These are phyloP conservation scores for Carnegiea gigantea DNA, from an alignment of 179 eudicot species.

Conservation along the genomic window DNA sequence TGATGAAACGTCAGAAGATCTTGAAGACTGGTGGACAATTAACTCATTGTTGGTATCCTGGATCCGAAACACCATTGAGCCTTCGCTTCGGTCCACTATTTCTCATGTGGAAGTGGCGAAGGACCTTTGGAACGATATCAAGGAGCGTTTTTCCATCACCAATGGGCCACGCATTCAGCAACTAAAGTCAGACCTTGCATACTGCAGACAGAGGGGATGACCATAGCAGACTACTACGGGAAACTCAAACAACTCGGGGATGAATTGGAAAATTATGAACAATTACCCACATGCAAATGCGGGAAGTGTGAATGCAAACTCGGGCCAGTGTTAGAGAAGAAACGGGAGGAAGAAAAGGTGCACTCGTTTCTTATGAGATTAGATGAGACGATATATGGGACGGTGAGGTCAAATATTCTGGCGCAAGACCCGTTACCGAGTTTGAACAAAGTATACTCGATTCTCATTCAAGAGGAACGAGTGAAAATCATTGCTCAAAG, in stretches of 20 bases:
- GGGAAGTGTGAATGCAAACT: too few species aligned
- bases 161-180: background rate
- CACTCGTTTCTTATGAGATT: background rate
- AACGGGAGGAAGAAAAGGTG: background rate
- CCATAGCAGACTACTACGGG: background rate
- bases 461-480: background rate
- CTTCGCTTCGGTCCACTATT: too few species aligned
- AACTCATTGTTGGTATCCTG: too few species aligned
- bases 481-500: background rate
- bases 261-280: background rate
- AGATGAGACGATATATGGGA: background rate
- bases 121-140: background rate
- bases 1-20: too few species aligned
- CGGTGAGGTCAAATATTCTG: background rate
- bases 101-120: too few species aligned
- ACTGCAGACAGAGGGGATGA: background rate
- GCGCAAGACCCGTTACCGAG: background rate
- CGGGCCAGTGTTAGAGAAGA: too few species aligned
- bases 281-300: too few species aligned
- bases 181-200: background rate
- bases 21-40: too few species aligned
- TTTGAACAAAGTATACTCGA: background rate
- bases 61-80: too few species aligned
- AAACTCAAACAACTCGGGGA: background rate
- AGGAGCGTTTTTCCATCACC: background rate